Base-by-base conservation (phyloP, 768 basidiomycete species). In the Tricholoma flavovirens region DNA sequence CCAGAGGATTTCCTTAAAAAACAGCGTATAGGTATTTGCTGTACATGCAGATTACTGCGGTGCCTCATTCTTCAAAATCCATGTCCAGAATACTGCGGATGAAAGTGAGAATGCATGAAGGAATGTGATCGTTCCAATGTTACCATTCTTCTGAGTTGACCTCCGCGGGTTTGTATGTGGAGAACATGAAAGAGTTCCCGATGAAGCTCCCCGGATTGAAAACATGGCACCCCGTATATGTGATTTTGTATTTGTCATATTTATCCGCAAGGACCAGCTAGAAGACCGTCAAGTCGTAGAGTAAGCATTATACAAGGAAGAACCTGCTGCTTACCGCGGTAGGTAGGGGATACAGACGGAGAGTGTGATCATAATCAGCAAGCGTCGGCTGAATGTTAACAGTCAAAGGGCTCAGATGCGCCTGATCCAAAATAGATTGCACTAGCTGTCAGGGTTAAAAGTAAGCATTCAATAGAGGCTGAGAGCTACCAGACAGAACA, bases 201-300 rank as follows among this genome's bases (percentile, higher is more conserved):
- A 93, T 77, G 67, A 98, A 98, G 50, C 88, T 86, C 17, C 97
- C 95, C 0, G 97, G 97, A 68, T 99, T 99, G 78, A 98, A 94
- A 24, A 98, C 97, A 71, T 98, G 97, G 64, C 97, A 98, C 10
- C 93, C 93, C 56, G 95, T 94, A 69, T 99, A 99, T 1, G 95
- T 98, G 60, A 97, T 78, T 64, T 97, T 93, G 69, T 93, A 99
- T 48, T 89, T 83, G 67, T 97, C 95, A 66, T 98, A 97, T 71
- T 88, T 94, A 73, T 99, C 97, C 1, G 97, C 97, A 11, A 99
- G 81, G 30, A 98, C 78, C 17, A 98, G 77, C 94, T 97, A 59
- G 15, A 24, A 38, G 30, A 53, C 26, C 53, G 29, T 38, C 35
- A 26, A 4, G n/a, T 17, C 19, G 30, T 14, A 26, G 48, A 66